Evolutionary conservation across 129 eudicot species (phyloP).

Genomic region (Erigeron canadensis): DNA sequence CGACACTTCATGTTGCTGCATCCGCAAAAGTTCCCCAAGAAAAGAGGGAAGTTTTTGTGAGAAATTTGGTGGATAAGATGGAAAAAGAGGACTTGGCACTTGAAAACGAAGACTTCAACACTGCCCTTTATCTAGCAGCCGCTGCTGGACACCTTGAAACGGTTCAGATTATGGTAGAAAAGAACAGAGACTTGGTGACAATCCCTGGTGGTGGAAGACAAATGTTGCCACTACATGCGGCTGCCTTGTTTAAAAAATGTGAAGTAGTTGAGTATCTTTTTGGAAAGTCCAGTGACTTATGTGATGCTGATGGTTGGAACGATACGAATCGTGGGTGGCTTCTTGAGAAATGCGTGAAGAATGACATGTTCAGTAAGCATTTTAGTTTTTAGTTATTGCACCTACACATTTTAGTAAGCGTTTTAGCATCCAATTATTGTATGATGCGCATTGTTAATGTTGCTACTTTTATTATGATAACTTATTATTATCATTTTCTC

Average conservation of each 20-base stretch:
- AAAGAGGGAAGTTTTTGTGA: conserved; percentile 36
- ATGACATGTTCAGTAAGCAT: conserved; percentile 41
- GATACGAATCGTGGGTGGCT: conserved; percentile 27
- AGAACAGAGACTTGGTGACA: conserved; percentile 11
- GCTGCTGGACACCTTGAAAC: conserved; percentile 30
- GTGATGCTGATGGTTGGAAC: conserved; percentile 24
- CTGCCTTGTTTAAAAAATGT: conserved; percentile 37
- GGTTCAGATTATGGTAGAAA: conserved; percentile 24
- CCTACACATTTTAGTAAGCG: neutral
- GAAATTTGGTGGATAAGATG: conserved; percentile 32
- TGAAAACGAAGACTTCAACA: conserved; percentile 34
- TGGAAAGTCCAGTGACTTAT: conserved; percentile 10
- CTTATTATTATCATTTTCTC: no score
- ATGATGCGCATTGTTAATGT: no score
- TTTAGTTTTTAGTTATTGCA: neutral
- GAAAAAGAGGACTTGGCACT: conserved; percentile 24
- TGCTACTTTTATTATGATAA: no score
- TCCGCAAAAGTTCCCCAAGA: conserved; percentile 29
- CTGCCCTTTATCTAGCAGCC: conserved; percentile 47
- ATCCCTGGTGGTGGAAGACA: conserved; percentile 15
- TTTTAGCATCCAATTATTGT: neutral
- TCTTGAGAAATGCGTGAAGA: conserved; percentile 29
- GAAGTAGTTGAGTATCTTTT: conserved; percentile 36
- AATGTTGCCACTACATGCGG: conserved; percentile 39
- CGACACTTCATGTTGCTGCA: conserved; percentile 53